These are phyloP conservation scores for Nemania bipapillata DNA, from an alignment of 2,329 filamentous ascomycete genomes.

Conservation along the genomic window DNA sequence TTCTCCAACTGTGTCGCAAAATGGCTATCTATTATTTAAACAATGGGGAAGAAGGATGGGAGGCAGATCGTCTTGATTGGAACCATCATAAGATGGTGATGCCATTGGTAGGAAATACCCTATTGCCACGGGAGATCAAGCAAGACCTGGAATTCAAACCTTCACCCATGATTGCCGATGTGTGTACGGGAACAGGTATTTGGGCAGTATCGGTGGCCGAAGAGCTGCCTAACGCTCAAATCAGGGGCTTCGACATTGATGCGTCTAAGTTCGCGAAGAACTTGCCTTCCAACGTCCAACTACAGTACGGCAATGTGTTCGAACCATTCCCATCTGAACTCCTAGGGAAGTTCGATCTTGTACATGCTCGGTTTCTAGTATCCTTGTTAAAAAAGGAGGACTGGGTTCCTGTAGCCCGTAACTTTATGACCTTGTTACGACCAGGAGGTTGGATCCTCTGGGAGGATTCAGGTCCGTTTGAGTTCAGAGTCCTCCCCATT, in stretches of 20 bases:
- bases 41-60: slow-evolving; percentile 26
- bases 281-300: slow-evolving; percentile 16
- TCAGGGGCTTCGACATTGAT: slow-evolving; percentile 30
- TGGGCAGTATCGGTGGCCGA: slow-evolving; percentile 21
- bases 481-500: slow-evolving; percentile 22
- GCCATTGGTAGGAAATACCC: slow-evolving; percentile 19
- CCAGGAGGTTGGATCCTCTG: slow-evolving; percentile 28
- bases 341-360: slow-evolving; percentile 19
- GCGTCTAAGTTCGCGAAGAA: slow-evolving; percentile 21
- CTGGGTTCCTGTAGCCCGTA: slow-evolving; percentile 23
- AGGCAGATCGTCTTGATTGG: slow-evolving; percentile 18
- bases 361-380: slow-evolving; percentile 27
- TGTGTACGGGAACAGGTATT: slow-evolving; percentile 16
- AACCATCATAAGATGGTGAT: slow-evolving; percentile 22
- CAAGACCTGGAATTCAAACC: slow-evolving; percentile 11
- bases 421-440: slow-evolving; percentile 23
- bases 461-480: slow-evolving; percentile 26
- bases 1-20: not conserved
- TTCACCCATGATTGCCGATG: slow-evolving; percentile 16
- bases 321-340: slow-evolving; percentile 21
- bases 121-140: slow-evolving; percentile 17
- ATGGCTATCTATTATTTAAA: slow-evolving; percentile 31
- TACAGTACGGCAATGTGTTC: slow-evolving; percentile 24
- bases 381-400: slow-evolving; percentile 14
- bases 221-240: slow-evolving; percentile 15